Evolutionary conservation across 2,329 filamentous ascomycete genomes (phyloP), one percentile per base, ranked within the genome.

Genomic region (Alternaria triticimaculans): DNA sequence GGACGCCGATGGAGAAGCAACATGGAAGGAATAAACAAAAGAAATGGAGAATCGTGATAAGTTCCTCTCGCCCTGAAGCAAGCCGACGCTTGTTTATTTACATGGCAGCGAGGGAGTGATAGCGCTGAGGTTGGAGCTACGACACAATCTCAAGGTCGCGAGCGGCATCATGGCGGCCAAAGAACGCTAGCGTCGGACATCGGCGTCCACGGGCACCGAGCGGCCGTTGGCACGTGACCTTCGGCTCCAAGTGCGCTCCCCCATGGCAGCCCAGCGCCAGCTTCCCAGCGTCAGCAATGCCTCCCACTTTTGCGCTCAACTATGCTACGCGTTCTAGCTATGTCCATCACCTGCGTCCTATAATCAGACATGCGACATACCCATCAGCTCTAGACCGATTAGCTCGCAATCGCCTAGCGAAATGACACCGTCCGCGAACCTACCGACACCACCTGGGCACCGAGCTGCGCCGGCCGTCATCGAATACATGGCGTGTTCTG

Each of bases 1-100:
- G n/a, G 37, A 18, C 9, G 37, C 37, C 37, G 37, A 41, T 11
- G n/a, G 37, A 41, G 9, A 41, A 11, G 37, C 37, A 18, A 6
- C 8, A 11, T 18, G n/a, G 4, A 11, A 41, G 8, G 37, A 6
- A 0, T 1, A 5, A 3, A 18, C 9, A 3, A 2, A 3, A 18
- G 4, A 6, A 41, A 18, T 18, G 3, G 37, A 41, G n/a, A 2
- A 1, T 18, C 37, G 15, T 5, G 33, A 41, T 41, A 10, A 18
- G 8, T n/a, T 41, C 8, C 4, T 10, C 15, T n/a, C 8, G 15
- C 5, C 15, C 15, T 18, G 2, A n/a, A 41, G 1, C 8, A n/a
- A 15, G 15, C 7, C 33, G 33, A n/a, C 15, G 8, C 33, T 41
- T n/a, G 33, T n/a, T n/a, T 41, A 4, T 3, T 2, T n/a, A 41